Conservation (phyloP, 2,329 filamentous ascomycete genomes). For the Rosellinia necatrix region DNA sequence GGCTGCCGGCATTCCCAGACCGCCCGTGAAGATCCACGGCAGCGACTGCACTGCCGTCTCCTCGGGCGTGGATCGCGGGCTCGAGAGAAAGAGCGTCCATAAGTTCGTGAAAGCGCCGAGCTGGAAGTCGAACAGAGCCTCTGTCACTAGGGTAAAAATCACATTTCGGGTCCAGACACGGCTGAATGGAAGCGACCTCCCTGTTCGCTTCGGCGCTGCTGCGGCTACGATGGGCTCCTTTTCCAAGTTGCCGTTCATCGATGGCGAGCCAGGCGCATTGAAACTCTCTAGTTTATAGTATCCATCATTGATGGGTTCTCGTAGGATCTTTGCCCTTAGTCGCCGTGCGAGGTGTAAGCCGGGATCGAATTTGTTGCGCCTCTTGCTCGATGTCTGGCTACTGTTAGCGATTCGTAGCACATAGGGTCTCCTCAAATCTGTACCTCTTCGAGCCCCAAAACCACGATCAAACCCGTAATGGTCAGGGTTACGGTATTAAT, state of each 20-base stretch:
- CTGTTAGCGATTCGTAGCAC: background rate
- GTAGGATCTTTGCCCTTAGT: slow-evolving; percentile 40
- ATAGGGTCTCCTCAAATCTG: slow-evolving; percentile 3
- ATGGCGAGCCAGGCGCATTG: slow-evolving; percentile 16
- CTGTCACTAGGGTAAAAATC: slow-evolving; percentile 60
- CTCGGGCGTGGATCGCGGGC: slow-evolving; percentile 55
- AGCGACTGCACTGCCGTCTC: slow-evolving; percentile 43
- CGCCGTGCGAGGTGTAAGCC: slow-evolving; percentile 46
- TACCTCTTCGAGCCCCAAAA: slow-evolving; percentile 71
- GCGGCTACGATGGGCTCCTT: slow-evolving; percentile 21
- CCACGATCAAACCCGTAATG: slow-evolving; percentile 56
- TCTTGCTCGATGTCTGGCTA: slow-evolving; percentile 51
- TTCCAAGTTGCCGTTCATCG: background rate
- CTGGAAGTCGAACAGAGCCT: slow-evolving; percentile 74
- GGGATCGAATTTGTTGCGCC: slow-evolving; percentile 51
- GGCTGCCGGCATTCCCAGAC: slow-evolving; percentile 68
- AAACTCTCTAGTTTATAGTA: slow-evolving; percentile 40
- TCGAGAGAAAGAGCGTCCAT: slow-evolving; percentile 71
- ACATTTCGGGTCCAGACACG: slow-evolving; percentile 55
- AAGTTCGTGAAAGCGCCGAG: slow-evolving; percentile 70
- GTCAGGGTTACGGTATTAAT: slow-evolving; percentile 66
- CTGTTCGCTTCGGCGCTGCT: slow-evolving; percentile 40
- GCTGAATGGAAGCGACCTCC: slow-evolving; percentile 44
- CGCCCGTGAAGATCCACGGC: slow-evolving; percentile 64
- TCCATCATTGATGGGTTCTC: slow-evolving; percentile 36